phyloP scores from a whole-genome alignment of 805 yeast species.

The Diddensiella caesifluorescens region DNA sequence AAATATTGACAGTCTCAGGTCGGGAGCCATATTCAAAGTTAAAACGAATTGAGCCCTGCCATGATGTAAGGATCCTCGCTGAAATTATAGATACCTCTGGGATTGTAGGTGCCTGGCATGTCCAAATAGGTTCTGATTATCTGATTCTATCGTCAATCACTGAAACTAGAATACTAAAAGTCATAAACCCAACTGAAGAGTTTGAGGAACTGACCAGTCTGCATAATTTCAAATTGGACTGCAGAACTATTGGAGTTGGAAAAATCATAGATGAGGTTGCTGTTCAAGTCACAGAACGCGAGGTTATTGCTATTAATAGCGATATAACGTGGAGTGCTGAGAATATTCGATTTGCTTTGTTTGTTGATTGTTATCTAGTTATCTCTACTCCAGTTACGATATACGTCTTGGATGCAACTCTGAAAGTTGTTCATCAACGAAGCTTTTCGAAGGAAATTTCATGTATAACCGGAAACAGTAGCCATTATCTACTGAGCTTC shows the following conservation, averaged over 20 bases:
- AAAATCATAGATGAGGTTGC: neutral
- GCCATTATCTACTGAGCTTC: neutral
- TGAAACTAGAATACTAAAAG: neutral
- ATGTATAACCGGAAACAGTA: neutral
- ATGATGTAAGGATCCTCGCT: neutral
- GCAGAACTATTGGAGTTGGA: neutral
- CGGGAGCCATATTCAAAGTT: neutral
- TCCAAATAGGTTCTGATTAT: neutral
- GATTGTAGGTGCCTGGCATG: neutral
- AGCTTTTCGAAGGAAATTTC: neutral
- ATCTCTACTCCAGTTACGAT: neutral
- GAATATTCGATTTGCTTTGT: neutral
- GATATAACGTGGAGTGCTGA: neutral
- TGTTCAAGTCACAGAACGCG: neutral
- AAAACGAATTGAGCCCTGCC: neutral
- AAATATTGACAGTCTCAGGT: neutral
- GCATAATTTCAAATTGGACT: neutral
- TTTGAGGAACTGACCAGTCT: neutral
- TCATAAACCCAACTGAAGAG: neutral
- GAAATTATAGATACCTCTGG: neutral
- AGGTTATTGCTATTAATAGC: neutral
- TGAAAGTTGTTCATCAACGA: conserved; percentile 1
- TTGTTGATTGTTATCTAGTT: neutral
- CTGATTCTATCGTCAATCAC: neutral
- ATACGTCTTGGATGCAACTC: conserved; percentile 1